Conservation (phyloP, 306 rosid species). For the Purshia tridentata region DNA sequence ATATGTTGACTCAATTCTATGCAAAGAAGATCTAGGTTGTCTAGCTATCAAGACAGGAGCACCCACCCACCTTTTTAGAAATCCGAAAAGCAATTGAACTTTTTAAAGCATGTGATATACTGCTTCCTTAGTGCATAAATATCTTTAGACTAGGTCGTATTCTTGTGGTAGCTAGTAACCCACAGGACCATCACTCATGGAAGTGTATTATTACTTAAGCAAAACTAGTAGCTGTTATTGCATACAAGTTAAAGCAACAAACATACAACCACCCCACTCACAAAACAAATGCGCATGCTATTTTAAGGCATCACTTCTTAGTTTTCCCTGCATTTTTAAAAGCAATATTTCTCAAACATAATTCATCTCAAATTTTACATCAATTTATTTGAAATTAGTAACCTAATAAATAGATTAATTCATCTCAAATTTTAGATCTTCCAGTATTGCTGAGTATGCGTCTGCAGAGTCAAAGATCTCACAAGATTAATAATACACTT, state of each 20-base stretch:
- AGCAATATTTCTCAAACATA: too few species aligned
- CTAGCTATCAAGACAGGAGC: neutral
- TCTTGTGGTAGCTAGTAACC: neutral
- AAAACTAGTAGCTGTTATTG: neutral
- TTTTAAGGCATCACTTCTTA: neutral
- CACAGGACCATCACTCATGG: neutral
- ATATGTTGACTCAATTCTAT: neutral
- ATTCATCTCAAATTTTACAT: too few species aligned
- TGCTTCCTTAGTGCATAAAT: conserved; percentile 1
- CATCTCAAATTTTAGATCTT: neutral
- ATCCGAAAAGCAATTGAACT: neutral
- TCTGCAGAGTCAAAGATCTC: too few species aligned
- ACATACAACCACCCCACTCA: neutral
- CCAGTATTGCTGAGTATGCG: too few species aligned
- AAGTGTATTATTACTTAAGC: neutral
- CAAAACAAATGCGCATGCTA: neutral
- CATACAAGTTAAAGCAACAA: neutral
- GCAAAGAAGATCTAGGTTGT: neutral
- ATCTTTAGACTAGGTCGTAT: neutral
- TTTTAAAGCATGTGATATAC: neutral
- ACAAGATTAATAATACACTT: too few species aligned
- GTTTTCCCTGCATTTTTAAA: neutral
- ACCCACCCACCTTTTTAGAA: neutral
- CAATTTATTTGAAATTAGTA: neutral
- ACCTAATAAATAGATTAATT: neutral